Conservation (phyloP, 306 rosid genomes). For the Fagus sylvatica region DNA sequence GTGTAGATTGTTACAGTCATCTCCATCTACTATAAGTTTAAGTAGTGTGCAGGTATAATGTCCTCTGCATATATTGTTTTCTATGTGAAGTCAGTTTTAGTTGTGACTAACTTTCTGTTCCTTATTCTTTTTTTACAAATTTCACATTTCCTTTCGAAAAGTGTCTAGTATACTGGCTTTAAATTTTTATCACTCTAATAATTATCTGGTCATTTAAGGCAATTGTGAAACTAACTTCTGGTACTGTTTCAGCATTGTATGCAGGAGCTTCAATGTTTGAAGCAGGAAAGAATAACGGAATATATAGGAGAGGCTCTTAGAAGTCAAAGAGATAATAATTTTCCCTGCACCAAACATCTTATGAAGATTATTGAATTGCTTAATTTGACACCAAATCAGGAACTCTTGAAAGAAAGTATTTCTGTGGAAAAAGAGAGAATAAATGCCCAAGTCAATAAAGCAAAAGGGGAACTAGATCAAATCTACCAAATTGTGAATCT, state of each 20-base stretch:
- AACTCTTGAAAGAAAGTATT: slow-evolving; percentile 78
- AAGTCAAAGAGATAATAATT: slow-evolving; percentile 44
- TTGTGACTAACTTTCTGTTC: slow-evolving; percentile 21
- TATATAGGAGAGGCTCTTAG: slow-evolving; percentile 67
- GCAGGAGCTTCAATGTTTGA: slow-evolving; percentile 63
- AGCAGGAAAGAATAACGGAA: slow-evolving; percentile 61
- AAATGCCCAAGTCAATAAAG: slow-evolving; percentile 49
- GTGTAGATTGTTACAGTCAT: slow-evolving; percentile 46
- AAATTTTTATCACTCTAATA: neutral
- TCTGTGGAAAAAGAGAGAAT: slow-evolving; percentile 81
- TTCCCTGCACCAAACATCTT: slow-evolving; percentile 52
- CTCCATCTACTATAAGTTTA: slow-evolving; percentile 48
- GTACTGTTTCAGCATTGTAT: slow-evolving; percentile 54
- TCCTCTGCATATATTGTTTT: slow-evolving; percentile 15
- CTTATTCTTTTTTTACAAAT: neutral
- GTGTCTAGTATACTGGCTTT: slow-evolving; percentile 1
- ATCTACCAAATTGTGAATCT: slow-evolving; percentile 60
- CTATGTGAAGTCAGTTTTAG: neutral
- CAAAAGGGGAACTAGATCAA: slow-evolving; percentile 53
- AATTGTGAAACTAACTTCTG: slow-evolving; percentile 31
- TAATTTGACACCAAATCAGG: slow-evolving; percentile 63
- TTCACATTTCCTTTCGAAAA: neutral
- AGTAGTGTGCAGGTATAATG: slow-evolving; percentile 64
- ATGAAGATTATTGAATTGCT: slow-evolving; percentile 60
- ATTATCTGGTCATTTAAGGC: slow-evolving; percentile 23